phyloP scores from a whole-genome alignment of 2,329 filamentous ascomycete genomes.

The Penicillium sp. region DNA sequence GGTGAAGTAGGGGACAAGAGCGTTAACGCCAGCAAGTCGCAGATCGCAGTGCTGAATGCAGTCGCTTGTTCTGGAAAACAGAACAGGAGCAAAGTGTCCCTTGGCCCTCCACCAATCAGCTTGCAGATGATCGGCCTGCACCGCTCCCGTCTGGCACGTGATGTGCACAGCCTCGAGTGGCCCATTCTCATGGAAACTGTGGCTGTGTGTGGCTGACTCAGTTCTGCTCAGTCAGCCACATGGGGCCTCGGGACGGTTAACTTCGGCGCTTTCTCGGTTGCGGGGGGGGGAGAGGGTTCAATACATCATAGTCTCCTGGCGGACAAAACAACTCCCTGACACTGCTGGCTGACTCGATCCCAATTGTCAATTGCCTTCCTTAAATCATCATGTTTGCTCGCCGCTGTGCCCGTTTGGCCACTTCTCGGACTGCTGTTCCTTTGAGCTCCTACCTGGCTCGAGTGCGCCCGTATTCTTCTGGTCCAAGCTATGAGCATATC shows the following conservation, averaged over 20 bases:
- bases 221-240: neutral
- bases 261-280: conserved; percentile 29
- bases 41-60: conserved; percentile 26
- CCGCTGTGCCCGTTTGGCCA: conserved; percentile 64
- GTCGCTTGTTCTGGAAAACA: conserved; percentile 26
- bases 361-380: neutral
- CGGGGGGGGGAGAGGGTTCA: conserved; percentile 24
- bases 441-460: conserved; percentile 42
- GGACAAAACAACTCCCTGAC: conserved; percentile 2
- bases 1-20: conserved; percentile 9
- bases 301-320: conserved; percentile 20
- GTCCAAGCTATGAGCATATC: conserved; percentile 74
- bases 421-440: conserved; percentile 54
- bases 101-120: conserved; percentile 20
- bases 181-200: neutral
- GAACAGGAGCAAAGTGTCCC: conserved; percentile 39
- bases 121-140: conserved; percentile 23
- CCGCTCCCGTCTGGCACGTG: conserved; percentile 9
- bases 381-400: conserved; percentile 42
- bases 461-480: conserved; percentile 46
- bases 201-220: neutral
- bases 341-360: neutral
- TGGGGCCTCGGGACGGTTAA: conserved; percentile 30
- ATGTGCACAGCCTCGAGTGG: conserved; percentile 2
- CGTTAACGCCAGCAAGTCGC: conserved; percentile 16